Evolutionary conservation across 148 eudicot species (phyloP).

Genomic region (Persicaria maculosa): DNA sequence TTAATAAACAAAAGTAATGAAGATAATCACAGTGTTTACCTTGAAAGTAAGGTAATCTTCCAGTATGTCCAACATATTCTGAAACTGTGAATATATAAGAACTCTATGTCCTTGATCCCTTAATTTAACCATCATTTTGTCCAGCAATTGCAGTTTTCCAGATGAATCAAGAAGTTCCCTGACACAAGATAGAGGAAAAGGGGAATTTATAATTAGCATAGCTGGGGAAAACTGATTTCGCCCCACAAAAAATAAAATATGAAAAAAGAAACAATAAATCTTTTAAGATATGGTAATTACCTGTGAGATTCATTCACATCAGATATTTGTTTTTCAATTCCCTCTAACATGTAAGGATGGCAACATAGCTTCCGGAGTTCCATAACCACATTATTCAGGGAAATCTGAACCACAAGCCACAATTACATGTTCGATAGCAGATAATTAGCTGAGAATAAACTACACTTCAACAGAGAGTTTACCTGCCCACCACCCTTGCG

Average conservation of each 20-base stretch:
- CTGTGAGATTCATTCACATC: constrained; percentile 68
- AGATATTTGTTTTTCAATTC: constrained; percentile 72
- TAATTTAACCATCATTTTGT: constrained; percentile 94
- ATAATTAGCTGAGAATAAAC: constrained; percentile 1
- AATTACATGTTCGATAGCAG: constrained; percentile 11
- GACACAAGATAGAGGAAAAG: constrained; percentile 21
- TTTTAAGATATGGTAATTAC: constrained; percentile 27
- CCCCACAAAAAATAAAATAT: not conserved
- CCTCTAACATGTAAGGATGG: constrained; percentile 96
- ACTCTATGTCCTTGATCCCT: constrained; percentile 98
- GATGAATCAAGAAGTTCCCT: constrained; percentile 84
- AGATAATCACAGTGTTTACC: constrained; percentile 32
- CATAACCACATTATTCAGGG: constrained; percentile 92
- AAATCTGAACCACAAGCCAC: constrained; percentile 41
- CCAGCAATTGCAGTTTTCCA: constrained; percentile 81
- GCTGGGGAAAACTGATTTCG: not conserved
- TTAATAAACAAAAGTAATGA: not conserved
- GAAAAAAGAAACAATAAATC: not conserved
- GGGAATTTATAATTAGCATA: not conserved
- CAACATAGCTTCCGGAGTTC: constrained; percentile 94
- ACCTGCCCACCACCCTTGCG: constrained; percentile 96
- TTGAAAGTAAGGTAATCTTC: constrained; percentile 81
- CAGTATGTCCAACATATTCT: constrained; percentile 87
- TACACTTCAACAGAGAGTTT: constrained; percentile 17
- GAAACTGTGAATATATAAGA: constrained; percentile 91